Conservation (phyloP, 2,329 filamentous ascomycete species). For the Colletotrichum tanaceti region DNA sequence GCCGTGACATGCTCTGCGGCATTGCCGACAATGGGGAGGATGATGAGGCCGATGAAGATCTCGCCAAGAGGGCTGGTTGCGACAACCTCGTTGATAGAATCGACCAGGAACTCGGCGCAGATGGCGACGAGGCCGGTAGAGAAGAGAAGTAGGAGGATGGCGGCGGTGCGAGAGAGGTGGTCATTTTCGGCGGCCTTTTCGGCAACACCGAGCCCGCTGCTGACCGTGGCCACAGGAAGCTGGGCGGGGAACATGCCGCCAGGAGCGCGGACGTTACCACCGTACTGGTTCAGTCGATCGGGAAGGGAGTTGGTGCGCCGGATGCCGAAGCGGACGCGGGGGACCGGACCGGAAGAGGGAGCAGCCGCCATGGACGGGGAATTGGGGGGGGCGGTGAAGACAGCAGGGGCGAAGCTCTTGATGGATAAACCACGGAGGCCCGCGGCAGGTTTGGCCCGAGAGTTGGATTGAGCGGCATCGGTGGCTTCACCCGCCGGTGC, state of each 20-base stretch:
- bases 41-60: constrained; percentile 77
- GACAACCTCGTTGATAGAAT: constrained; percentile 73
- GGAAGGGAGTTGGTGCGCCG: constrained; percentile 81
- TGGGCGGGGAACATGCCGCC: constrained; percentile 63
- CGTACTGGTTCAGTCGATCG: constrained; percentile 67
- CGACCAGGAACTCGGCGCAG: constrained; percentile 78
- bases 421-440: constrained; percentile 70
- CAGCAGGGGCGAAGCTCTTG: constrained; percentile 76
- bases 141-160: constrained; percentile 71
- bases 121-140: constrained; percentile 74
- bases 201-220: constrained; percentile 44
- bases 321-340: constrained; percentile 71
- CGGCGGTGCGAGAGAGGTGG: constrained; percentile 65
- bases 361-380: constrained; percentile 19
- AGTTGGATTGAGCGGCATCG: constrained; percentile 42
- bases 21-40: constrained; percentile 79
- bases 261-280: constrained; percentile 55
- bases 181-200: constrained; percentile 52
- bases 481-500: constrained; percentile 47
- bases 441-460: constrained; percentile 60
- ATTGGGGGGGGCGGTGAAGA: constrained; percentile 63
- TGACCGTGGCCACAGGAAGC: constrained; percentile 54
- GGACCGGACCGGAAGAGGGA: constrained; percentile 58
- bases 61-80: constrained; percentile 67
- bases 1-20: constrained; percentile 80